Conservation (phyloP, 2,329 filamentous ascomycete species). For the Monosporascus sp. region DNA sequence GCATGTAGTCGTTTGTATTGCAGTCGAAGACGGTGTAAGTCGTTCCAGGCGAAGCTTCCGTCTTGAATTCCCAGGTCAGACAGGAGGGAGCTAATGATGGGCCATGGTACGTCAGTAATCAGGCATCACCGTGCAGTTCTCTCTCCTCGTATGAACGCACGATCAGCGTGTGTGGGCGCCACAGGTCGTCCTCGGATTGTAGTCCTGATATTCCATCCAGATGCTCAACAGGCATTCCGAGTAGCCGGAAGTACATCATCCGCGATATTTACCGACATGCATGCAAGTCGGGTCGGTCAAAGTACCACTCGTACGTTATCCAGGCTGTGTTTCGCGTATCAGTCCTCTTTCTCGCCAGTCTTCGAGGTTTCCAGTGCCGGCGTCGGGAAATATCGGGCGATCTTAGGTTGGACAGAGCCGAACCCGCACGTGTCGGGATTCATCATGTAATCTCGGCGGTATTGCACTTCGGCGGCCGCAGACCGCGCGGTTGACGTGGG, state of each 20-base stretch:
- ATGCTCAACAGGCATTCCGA: slow-evolving; percentile 11
- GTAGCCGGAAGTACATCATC: slow-evolving; percentile 10
- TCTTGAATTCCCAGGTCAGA: slow-evolving; percentile 11
- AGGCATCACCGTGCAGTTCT: not conserved
- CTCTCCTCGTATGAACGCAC: not conserved
- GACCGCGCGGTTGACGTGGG: slow-evolving; percentile 9
- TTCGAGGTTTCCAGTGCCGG: not conserved
- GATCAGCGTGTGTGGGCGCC: slow-evolving; percentile 11
- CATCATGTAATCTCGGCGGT: slow-evolving; percentile 8
- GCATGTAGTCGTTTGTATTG: slow-evolving; percentile 6
- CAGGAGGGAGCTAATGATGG: slow-evolving; percentile 8
- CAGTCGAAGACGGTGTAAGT: slow-evolving; percentile 11
- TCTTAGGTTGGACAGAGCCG: slow-evolving; percentile 8
- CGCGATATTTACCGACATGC: slow-evolving; percentile 9
- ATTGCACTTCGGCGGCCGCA: slow-evolving; percentile 7
- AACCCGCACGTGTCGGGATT: slow-evolving; percentile 15
- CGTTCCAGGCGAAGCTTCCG: not conserved
- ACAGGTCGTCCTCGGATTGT: slow-evolving; percentile 8
- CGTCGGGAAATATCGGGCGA: not conserved
- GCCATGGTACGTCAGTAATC: not conserved
- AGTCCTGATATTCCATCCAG: slow-evolving; percentile 13
- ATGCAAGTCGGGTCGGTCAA: slow-evolving; percentile 7
- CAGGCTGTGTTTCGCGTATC: slow-evolving; percentile 2
- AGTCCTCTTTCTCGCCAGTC: not conserved
- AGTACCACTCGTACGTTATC: slow-evolving; percentile 10